Evolutionary conservation across 352 stramenopile species (phyloP), one percentile per base, ranked within the genome.

Genomic region (Phytophthora citrophthora): DNA sequence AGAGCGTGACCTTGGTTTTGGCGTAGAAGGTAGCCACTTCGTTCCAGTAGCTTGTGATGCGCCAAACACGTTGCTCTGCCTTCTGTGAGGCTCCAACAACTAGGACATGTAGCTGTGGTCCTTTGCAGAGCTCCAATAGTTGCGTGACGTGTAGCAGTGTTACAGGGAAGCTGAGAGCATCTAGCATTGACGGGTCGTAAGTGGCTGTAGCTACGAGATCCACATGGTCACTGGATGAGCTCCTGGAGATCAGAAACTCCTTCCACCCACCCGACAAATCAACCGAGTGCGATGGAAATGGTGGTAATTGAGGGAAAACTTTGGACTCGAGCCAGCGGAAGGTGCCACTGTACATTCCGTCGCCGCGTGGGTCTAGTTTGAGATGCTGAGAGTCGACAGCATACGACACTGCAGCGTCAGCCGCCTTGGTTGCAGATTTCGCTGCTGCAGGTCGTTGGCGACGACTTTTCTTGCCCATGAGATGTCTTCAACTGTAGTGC

Each of bases 331-430:
- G 78, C 82, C 85, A 93, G 41, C 85, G 81, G 59, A 93, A 93
- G 15, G 83, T 89, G 44, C 85, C 85, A 61, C 79, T 90, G 76
- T 91, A 93, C 79, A 93, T 81, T 12, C 85, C 85, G 26, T 91
- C 82, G 40, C 82, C 78, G 13, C 81, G 78, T n/a, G 80, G 61
- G 41, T 91, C 85, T 41, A 93, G 65, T 53, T 85, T 54, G 32
- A 93, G 59, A 48, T 91, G 68, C 34, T 76, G 51, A 38, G 56
- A 20, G 13, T 64, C n/a, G 8, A 39, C 20, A 13, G 20, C 36
- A 45, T 52, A 41, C 20, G 43, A 49, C 40, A 13, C 3, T 2
- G 18, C 3, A 4, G 13, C 59, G 12, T 18, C 27, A 40, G 47
- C 53, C 16, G 12, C 44, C 15, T 8, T 26, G 4, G 13, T 24